These are phyloP conservation scores for Incumbomyces lentus DNA, from an alignment of 2,329 filamentous ascomycete genomes.

Conservation along the genomic window DNA sequence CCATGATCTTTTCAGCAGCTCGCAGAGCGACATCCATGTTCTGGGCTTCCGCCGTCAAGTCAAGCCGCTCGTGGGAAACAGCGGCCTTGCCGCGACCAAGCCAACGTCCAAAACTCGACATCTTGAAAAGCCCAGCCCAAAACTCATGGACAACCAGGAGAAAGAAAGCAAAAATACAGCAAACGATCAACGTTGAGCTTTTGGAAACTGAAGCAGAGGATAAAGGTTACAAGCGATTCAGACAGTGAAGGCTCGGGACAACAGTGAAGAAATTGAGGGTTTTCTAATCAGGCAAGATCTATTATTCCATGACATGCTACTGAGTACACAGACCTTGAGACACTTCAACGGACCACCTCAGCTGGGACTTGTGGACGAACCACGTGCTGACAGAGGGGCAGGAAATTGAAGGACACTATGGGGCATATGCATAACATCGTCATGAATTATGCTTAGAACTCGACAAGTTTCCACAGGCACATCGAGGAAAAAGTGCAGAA, in stretches of 20 bases:
- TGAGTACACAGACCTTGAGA: neutral
- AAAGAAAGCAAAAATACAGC: too few relatives aligned
- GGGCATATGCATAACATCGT: too few relatives aligned
- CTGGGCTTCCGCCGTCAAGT: conserved; percentile 47
- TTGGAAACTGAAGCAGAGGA: too few relatives aligned
- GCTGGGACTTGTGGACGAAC: too few relatives aligned
- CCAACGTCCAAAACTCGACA: conserved; percentile 15
- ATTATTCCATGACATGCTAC: too few relatives aligned
- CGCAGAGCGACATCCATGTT: conserved; percentile 23
- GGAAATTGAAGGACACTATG: neutral
- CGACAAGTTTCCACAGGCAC: neutral
- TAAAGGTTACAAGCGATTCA: too few relatives aligned
- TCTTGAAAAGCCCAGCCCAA: neutral
- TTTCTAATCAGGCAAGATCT: too few relatives aligned
- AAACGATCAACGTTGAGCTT: too few relatives aligned
- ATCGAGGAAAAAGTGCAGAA: neutral
- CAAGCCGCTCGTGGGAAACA: conserved; percentile 48
- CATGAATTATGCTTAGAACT: neutral
- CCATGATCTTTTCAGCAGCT: conserved; percentile 65
- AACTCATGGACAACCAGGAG: too few relatives aligned
- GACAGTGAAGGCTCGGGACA: too few relatives aligned
- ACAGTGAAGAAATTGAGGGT: too few relatives aligned
- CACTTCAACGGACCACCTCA: too few relatives aligned
- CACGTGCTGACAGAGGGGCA: neutral
- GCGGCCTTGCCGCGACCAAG: conserved; percentile 63